A percentile compares a stretch with the other conserved stretches of the same genome.
Conservation (phyloP, 352 stramenopile genomes). For the Pythium sp. region DNA sequence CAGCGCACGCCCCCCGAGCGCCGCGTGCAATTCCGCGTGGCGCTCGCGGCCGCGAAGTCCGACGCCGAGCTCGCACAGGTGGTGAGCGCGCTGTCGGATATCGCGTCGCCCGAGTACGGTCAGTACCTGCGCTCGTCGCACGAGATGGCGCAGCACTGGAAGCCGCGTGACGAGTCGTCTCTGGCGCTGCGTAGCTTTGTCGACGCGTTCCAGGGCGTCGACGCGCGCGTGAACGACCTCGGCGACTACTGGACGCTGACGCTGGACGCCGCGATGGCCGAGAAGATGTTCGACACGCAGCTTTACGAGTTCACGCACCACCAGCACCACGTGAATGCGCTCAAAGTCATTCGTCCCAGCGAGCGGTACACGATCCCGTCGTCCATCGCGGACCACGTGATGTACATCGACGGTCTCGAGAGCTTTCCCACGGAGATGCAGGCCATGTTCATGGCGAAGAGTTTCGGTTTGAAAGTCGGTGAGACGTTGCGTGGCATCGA, state of each 20-base stretch:
- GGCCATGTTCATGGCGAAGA: slow-evolving; percentile 38
- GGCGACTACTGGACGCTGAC: slow-evolving; percentile 52
- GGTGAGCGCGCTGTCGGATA: slow-evolving; percentile 44
- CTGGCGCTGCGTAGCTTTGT: slow-evolving; percentile 26
- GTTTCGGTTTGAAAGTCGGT: not conserved
- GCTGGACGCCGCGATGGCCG: slow-evolving; percentile 36
- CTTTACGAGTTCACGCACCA: slow-evolving; percentile 50
- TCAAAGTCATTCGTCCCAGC: slow-evolving; percentile 46
- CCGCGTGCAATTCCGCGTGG: slow-evolving; percentile 36
- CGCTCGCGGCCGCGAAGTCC: slow-evolving; percentile 28
- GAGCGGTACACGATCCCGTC: slow-evolving; percentile 36
- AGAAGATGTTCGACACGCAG: slow-evolving; percentile 49
- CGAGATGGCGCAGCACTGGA: slow-evolving; percentile 39
- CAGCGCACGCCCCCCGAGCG: slow-evolving; percentile 22
- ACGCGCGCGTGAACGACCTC: slow-evolving; percentile 16
- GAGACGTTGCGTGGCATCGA: slow-evolving; percentile 1
- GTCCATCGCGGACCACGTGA: slow-evolving; percentile 34
- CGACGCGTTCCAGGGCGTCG: slow-evolving; percentile 8
- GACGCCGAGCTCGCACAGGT: slow-evolving; percentile 35
- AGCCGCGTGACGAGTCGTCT: slow-evolving; percentile 21
- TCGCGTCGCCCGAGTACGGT: slow-evolving; percentile 45
- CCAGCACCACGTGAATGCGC: slow-evolving; percentile 8
- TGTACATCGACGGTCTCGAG: slow-evolving; percentile 70
- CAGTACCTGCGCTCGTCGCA: slow-evolving; percentile 32
- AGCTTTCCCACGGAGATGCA: slow-evolving; percentile 69